A percentile compares a stretch with the other conserved stretches of the same genome.
phyloP scores from a whole-genome alignment of 257 asterid genomes.

The Vinca minor region DNA sequence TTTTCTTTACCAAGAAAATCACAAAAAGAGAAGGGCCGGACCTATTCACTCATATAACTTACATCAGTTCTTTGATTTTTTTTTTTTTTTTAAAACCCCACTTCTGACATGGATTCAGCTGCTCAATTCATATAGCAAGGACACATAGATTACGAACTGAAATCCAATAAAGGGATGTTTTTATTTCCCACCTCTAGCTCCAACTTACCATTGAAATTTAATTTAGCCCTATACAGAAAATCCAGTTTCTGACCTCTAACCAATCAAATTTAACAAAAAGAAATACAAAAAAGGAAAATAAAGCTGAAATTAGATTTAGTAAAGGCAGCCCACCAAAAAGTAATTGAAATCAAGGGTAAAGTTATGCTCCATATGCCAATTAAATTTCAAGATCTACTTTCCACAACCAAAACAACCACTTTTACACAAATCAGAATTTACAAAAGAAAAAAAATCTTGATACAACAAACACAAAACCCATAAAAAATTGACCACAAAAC shows the following conservation, averaged over 20 bases:
- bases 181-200: neutral
- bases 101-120: neutral
- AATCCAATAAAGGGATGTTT: too few relatives aligned
- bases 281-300: neutral
- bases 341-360: neutral
- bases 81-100: too few relatives aligned
- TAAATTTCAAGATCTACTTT: constrained; percentile 12
- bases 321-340: neutral
- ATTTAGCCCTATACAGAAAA: neutral
- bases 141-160: neutral
- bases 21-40: neutral
- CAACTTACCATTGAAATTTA: neutral
- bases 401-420: neutral
- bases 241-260: too few relatives aligned
- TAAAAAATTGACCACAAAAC: neutral
- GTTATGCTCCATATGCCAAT: neutral
- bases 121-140: neutral
- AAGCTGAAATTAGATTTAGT: too few relatives aligned
- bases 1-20: neutral
- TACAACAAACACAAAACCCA: neutral
- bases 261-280: neutral
- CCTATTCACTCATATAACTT: neutral
- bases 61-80: neutral
- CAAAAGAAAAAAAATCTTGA: neutral
- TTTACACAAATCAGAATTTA: neutral